These are phyloP conservation scores for Aspergillus neoniger DNA, from an alignment of 2,329 filamentous ascomycete species.

Conservation along the genomic window DNA sequence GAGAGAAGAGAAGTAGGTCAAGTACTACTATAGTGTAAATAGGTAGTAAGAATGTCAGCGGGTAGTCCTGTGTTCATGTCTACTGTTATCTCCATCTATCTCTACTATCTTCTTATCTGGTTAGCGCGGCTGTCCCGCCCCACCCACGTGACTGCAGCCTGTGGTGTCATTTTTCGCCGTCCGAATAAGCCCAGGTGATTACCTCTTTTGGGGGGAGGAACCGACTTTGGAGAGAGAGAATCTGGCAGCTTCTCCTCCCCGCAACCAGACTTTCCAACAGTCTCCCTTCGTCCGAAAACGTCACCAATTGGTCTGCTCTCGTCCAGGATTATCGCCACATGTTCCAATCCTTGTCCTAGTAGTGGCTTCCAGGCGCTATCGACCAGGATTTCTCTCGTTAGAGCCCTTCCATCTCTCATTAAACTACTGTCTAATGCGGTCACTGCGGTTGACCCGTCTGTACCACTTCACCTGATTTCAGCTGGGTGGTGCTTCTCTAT, in stretches of 20 bases:
- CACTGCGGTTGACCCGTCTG: not conserved
- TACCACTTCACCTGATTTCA: not conserved
- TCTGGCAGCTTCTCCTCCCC: not conserved
- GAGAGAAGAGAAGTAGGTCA: not conserved
- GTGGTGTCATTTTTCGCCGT: too few relatives aligned
- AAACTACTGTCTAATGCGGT: conserved; percentile 6
- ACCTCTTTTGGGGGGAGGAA: not conserved
- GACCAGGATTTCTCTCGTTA: not conserved
- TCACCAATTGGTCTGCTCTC: conserved; percentile 20
- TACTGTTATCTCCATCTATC: too few relatives aligned
- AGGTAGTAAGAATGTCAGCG: not conserved
- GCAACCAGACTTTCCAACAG: conserved; percentile 3
- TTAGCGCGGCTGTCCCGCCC: not conserved
- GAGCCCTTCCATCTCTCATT: not conserved
- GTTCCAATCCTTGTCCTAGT: not conserved
- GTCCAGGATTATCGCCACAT: not conserved
- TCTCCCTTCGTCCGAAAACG: conserved; percentile 36
- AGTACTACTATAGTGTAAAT: not conserved
- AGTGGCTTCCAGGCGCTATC: not conserved
- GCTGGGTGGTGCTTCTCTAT: not conserved
- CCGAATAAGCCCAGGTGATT: not conserved
- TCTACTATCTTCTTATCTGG: not conserved
- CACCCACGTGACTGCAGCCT: not conserved
- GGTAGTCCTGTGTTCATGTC: not conserved
- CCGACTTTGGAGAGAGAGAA: not conserved